Conservation (phyloP, 345 rosid genomes). For the Adansonia digitata region DNA sequence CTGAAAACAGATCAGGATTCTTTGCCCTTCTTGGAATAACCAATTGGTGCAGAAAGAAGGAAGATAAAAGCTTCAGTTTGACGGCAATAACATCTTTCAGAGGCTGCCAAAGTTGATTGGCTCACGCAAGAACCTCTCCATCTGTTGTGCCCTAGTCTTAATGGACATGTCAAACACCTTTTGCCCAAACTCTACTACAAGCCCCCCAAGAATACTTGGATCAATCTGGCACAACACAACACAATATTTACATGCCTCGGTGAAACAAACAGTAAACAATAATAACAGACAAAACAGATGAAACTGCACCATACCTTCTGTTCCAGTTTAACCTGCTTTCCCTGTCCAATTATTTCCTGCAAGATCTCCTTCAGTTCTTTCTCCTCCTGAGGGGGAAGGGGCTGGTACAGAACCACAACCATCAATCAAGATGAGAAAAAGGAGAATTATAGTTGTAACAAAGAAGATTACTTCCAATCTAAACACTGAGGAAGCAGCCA, state of each 20-base stretch:
- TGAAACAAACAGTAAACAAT: background rate
- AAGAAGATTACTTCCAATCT: background rate
- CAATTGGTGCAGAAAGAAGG: constrained; percentile 7
- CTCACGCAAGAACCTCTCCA: constrained; percentile 90
- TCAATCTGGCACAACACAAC: constrained; percentile 54
- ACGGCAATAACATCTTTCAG: constrained; percentile 18
- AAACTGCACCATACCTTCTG: constrained; percentile 58
- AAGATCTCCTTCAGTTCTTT: constrained; percentile 78
- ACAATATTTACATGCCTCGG: background rate
- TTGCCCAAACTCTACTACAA: constrained; percentile 67
- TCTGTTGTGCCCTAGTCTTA: constrained; percentile 75
- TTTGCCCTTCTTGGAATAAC: background rate
- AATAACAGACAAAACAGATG: background rate
- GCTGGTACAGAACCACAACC: constrained; percentile 38
- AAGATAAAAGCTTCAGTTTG: background rate
- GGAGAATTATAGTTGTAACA: background rate
- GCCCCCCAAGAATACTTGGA: constrained; percentile 87
- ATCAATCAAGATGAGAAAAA: background rate
- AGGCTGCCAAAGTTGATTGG: constrained; percentile 39
- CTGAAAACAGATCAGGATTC: background rate
- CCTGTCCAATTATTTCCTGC: constrained; percentile 71
- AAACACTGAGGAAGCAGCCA: background rate
- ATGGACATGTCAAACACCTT: constrained; percentile 98
- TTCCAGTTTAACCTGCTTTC: constrained; percentile 66
- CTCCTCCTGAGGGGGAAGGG: constrained; percentile 80